These are phyloP conservation scores for Acanthamoeba castellanii DNA, from an alignment of 208 protist species.

Conservation along the genomic window DNA sequence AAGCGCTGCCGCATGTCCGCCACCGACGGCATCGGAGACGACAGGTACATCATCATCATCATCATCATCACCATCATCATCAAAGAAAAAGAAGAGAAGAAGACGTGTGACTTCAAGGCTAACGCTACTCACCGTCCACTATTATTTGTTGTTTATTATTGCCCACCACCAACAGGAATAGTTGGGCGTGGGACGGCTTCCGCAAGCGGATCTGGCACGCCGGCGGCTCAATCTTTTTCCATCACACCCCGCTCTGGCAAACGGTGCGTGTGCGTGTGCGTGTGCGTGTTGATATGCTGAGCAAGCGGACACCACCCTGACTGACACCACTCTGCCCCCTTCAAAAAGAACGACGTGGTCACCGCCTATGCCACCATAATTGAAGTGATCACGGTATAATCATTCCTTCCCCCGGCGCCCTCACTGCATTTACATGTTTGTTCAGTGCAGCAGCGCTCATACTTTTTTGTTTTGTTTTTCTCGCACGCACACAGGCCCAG, in stretches of 20 bases:
- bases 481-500: not conserved
- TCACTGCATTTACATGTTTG: not conserved
- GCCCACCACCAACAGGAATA: not conserved
- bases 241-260: slow-evolving; percentile 47
- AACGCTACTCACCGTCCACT: not conserved
- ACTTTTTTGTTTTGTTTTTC: not conserved
- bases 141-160: not conserved
- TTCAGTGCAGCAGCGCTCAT: too few species aligned
- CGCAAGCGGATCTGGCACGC: slow-evolving; percentile 49
- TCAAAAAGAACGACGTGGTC: slow-evolving; percentile 6
- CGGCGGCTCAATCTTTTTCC: slow-evolving; percentile 31
- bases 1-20: slow-evolving; percentile 10
- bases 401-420: too few species aligned
- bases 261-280: not conserved
- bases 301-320: too few species aligned
- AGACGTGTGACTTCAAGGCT: too few species aligned
- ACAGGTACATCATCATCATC: not conserved
- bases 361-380: slow-evolving; percentile 6
- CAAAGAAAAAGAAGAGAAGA: too few species aligned
- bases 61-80: not conserved
- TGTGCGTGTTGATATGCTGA: not conserved
- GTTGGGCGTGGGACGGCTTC: slow-evolving; percentile 62
- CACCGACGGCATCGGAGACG: not conserved
- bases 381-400: slow-evolving; percentile 12
- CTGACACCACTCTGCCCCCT: not conserved